phyloP scores from a whole-genome alignment of 2,329 filamentous ascomycete species.

The Penicillium occitanis region DNA sequence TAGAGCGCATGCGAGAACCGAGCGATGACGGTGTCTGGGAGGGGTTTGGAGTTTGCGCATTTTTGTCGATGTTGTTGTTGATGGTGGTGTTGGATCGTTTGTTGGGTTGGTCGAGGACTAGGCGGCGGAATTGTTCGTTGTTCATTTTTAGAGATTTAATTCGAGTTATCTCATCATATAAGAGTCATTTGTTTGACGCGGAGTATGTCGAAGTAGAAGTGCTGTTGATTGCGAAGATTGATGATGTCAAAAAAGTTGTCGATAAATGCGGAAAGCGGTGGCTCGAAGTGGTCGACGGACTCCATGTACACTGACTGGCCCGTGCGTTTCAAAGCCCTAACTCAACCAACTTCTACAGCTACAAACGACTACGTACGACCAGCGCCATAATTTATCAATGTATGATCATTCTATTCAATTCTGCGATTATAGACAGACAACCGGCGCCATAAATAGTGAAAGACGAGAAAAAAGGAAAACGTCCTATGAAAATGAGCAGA shows the following conservation, averaged over 20 bases:
- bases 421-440: neutral
- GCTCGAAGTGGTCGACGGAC: neutral
- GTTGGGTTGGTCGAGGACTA: constrained; percentile 60
- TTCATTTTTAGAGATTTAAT: constrained; percentile 64
- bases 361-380: neutral
- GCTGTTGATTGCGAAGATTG: neutral
- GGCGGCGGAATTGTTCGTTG: constrained; percentile 87
- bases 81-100: neutral
- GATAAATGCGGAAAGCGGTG: constrained; percentile 9
- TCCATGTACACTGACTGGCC: neutral
- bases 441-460: neutral
- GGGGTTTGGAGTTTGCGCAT: neutral
- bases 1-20: constrained; percentile 74
- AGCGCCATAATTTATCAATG: neutral
- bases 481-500: neutral
- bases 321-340: neutral
- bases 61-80: neutral
- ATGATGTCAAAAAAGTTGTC: constrained; percentile 15
- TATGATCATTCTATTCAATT: neutral
- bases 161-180: neutral
- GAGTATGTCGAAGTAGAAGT: neutral
- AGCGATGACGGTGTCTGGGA: constrained; percentile 33
- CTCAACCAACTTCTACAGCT: neutral
- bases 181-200: neutral
- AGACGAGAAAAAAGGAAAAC: neutral